phyloP scores from a whole-genome alignment of 495 filamentous ascomycete species.

The Xylaria cubensis region DNA sequence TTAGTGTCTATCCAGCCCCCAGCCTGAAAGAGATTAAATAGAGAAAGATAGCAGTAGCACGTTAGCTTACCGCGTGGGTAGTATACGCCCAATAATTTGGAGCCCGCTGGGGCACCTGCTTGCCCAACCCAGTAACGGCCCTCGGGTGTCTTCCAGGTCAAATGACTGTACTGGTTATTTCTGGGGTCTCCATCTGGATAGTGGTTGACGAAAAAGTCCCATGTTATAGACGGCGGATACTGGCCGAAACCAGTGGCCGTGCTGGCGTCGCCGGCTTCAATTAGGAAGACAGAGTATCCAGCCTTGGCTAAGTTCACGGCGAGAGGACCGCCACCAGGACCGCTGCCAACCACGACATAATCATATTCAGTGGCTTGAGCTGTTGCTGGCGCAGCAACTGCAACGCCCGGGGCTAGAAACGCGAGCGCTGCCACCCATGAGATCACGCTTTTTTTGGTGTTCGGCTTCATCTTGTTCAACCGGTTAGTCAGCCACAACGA shows the following conservation, averaged over 20 bases:
- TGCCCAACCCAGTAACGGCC: conserved; percentile 46
- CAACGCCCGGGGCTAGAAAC: background rate
- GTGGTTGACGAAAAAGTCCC: conserved; percentile 49
- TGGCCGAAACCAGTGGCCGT: conserved; percentile 36
- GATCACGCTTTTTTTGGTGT: background rate
- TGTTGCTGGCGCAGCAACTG: conserved; percentile 19
- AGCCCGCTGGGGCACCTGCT: conserved; percentile 40
- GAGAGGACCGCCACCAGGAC: conserved; percentile 64
- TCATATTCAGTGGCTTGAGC: conserved; percentile 36
- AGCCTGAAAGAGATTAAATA: background rate
- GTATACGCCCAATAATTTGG: conserved; percentile 43
- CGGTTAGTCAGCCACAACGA: background rate
- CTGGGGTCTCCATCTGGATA: conserved; percentile 41
- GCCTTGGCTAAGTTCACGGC: conserved; percentile 64
- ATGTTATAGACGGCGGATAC: conserved; percentile 45
- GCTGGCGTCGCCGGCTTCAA: conserved; percentile 64
- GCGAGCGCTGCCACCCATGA: conserved; percentile 15
- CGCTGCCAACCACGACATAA: conserved; percentile 49
- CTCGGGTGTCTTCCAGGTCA: conserved; percentile 43
- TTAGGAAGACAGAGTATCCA: conserved; percentile 60
- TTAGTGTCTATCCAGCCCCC: background rate
- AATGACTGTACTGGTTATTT: conserved; percentile 44
- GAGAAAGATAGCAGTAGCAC: background rate
- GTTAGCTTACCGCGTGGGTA: conserved; percentile 39
- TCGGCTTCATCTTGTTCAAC: conserved; percentile 15